Percentiles rank a stretch among this genome's conserved stretches.
phyloP scores from a whole-genome alignment of 1,284 basidiomycete genomes.

The Fomitopsis schrenkii region DNA sequence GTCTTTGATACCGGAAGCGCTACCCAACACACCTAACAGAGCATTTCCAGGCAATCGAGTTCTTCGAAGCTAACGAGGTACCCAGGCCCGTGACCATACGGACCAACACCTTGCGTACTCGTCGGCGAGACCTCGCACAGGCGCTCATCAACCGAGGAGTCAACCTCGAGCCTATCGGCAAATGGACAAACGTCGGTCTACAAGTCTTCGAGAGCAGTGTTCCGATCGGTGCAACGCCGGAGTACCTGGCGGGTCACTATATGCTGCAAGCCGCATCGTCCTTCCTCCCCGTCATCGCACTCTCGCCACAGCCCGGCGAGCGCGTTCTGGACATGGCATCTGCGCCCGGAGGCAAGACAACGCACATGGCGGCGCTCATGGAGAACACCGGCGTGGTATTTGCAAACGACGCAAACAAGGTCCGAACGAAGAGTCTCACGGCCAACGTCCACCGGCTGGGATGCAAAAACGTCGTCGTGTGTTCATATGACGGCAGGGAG shows the following conservation, averaged over 20 bases:
- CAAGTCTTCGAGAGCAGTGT: conserved; percentile 97
- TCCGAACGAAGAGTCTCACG: conserved; percentile 91
- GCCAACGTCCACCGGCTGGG: conserved; percentile 97
- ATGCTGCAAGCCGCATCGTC: conserved; percentile 99
- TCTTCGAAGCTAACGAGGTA: conserved; percentile 98
- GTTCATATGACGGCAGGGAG: conserved; percentile 95
- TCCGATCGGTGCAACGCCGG: conserved; percentile 96
- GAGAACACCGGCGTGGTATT: conserved; percentile 99
- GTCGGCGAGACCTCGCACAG: conserved; percentile 93
- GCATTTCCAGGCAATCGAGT: conserved; percentile 81
- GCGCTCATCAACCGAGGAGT: conserved; percentile 94
- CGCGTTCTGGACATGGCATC: conserved; percentile 98
- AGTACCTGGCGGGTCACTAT: conserved; percentile 99
- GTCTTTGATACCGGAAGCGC: conserved; percentile 14
- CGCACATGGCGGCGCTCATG: conserved; percentile 93
- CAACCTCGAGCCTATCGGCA: conserved; percentile 95
- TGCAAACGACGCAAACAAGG: conserved; percentile 96
- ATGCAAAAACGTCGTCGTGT: conserved; percentile 97
- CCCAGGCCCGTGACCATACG: conserved; percentile 97
- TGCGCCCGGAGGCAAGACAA: conserved; percentile 97
- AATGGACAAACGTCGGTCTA: conserved; percentile 98
- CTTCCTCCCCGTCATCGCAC: conserved; percentile 97
- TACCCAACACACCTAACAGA: conserved; percentile 7
- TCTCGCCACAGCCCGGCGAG: conserved; percentile 90
- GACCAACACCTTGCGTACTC: conserved; percentile 93